Evolutionary conservation across 306 rosid species (phyloP).

Genomic region (Rubus idaeus): DNA sequence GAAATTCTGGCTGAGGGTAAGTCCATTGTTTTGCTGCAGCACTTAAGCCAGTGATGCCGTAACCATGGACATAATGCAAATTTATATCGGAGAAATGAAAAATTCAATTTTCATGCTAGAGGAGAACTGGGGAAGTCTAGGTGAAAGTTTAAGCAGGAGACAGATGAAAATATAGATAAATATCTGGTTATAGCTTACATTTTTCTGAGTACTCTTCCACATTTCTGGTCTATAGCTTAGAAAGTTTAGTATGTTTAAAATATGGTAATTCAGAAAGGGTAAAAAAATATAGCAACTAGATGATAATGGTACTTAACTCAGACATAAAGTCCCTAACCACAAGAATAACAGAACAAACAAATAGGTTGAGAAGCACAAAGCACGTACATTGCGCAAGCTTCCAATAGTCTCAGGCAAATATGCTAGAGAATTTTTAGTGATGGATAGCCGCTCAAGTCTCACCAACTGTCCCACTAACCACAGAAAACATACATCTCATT

Average conservation of each 20-base stretch:
- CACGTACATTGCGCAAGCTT: slow-evolving; percentile 89
- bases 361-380: slow-evolving; percentile 23
- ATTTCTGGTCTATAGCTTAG: no score
- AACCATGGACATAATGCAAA: no score
- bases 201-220: background rate
- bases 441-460: slow-evolving; percentile 81
- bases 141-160: no score
- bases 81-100: no score
- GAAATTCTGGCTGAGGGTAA: no score
- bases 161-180: no score
- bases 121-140: no score
- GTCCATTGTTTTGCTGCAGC: background rate
- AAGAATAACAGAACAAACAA: slow-evolving; percentile 18
- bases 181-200: background rate
- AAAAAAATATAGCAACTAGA: background rate
- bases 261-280: no score
- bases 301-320: background rate
- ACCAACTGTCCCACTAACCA: slow-evolving; percentile 90
- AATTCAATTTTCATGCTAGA: no score
- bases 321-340: slow-evolving; percentile 5
- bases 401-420: slow-evolving; percentile 85
- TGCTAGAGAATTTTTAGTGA: slow-evolving; percentile 62
- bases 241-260: no score
- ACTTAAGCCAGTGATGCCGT: background rate
- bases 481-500: slow-evolving; percentile 28